phyloP scores from a whole-genome alignment of 306 rosid species.

The Inga leiocalycina region DNA sequence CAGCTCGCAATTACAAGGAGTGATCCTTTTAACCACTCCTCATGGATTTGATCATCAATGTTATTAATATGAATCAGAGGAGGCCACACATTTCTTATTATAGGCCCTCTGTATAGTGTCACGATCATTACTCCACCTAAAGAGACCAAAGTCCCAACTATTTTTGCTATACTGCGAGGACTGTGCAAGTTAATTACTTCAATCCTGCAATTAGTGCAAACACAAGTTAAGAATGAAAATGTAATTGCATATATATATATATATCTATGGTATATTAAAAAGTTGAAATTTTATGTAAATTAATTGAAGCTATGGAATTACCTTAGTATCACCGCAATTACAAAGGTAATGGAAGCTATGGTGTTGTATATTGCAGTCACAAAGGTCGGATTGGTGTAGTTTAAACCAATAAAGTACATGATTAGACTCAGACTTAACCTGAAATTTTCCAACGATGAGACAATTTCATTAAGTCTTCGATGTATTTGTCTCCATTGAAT shows the following conservation, averaged over 20 bases:
- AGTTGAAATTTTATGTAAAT: not conserved
- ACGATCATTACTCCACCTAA: constrained; percentile 59
- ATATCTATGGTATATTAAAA: not conserved
- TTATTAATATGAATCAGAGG: constrained; percentile 46
- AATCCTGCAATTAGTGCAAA: constrained; percentile 35
- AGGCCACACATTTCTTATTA: constrained; percentile 39
- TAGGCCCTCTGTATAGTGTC: constrained; percentile 58
- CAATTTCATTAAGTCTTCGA: not conserved
- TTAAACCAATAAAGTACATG: constrained; percentile 17
- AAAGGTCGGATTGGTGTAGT: constrained; percentile 65
- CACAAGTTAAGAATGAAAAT: not conserved
- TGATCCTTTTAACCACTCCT: constrained; percentile 62
- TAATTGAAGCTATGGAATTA: not conserved
- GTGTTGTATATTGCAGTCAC: constrained; percentile 55
- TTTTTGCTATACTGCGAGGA: constrained; percentile 53
- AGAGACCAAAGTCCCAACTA: constrained; percentile 54
- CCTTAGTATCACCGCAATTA: constrained; percentile 57
- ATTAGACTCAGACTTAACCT: constrained; percentile 49
- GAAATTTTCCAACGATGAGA: constrained; percentile 7
- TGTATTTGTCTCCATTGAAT: not conserved
- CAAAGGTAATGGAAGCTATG: constrained; percentile 56
- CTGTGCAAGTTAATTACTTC: constrained; percentile 42
- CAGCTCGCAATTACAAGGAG: constrained; percentile 57
- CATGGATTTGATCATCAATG: constrained; percentile 31
- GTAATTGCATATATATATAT: not conserved